Conservation (phyloP, 305 asterid genomes). For the Solanum hybrid region DNA sequence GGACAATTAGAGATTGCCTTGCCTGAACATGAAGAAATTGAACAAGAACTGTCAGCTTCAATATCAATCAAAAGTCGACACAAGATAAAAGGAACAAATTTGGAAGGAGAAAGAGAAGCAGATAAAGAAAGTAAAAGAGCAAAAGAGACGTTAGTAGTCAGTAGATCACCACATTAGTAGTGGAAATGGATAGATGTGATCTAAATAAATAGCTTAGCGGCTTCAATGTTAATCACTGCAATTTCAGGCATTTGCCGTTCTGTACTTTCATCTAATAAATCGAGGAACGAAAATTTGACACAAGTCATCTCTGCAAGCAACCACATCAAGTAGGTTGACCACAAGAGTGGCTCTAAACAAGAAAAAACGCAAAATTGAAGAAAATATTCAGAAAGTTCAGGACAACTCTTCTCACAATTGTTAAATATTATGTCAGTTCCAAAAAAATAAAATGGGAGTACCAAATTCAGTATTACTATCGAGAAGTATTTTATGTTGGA, state of each 20-base stretch:
- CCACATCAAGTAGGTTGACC: neutral
- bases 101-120: neutral
- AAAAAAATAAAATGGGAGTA: neutral
- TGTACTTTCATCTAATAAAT: neutral
- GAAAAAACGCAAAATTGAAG: neutral
- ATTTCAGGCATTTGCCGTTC: neutral
- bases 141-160: too few species aligned
- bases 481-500: neutral
- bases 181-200: neutral
- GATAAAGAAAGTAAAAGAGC: neutral
- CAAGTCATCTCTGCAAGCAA: neutral
- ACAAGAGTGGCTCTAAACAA: neutral
- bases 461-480: neutral
- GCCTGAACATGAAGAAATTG: constrained; percentile 37
- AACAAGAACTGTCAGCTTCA: neutral
- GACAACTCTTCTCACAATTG: neutral
- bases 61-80: neutral
- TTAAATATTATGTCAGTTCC: neutral
- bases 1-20: constrained; percentile 77
- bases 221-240: neutral
- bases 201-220: neutral
- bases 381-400: neutral
- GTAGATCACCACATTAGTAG: too few species aligned
- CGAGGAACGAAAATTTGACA: neutral
- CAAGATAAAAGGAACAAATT: neutral